Conservation (phyloP, 257 asterid species). For the Fraxinus cuspidata region DNA sequence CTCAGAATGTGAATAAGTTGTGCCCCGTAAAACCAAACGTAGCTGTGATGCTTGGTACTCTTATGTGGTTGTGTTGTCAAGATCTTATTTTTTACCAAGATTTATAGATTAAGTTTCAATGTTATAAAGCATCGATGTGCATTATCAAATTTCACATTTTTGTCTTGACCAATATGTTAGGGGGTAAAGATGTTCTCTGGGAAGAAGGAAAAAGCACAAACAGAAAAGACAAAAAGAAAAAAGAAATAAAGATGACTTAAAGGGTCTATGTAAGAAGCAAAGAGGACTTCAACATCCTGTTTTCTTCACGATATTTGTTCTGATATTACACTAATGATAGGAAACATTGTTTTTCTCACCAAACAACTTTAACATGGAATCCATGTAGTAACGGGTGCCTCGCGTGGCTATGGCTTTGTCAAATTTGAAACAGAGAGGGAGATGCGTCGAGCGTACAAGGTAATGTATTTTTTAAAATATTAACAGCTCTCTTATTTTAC, state of each 20-base stretch:
- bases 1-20: not conserved
- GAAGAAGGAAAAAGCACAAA: not conserved
- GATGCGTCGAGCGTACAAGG: slow-evolving; percentile 86
- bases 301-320: slow-evolving; percentile 9
- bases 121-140: not conserved
- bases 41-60: not conserved
- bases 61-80: not conserved
- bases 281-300: slow-evolving; percentile 12
- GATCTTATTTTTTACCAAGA: not conserved
- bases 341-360: not conserved
- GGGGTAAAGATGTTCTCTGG: not conserved
- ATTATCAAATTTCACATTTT: not conserved
- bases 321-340: not conserved
- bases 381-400: slow-evolving; percentile 87
- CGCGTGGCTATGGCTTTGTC: slow-evolving; percentile 90
- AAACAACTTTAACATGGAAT: slow-evolving; percentile 10
- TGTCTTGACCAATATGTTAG: not conserved
- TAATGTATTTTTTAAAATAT: slow-evolving; percentile 25
- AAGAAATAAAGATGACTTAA: not conserved
- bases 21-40: not conserved
- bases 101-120: not conserved
- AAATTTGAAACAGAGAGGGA: slow-evolving; percentile 86
- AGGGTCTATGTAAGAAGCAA: not conserved
- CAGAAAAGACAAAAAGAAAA: not conserved
- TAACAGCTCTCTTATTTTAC: not conserved